These are phyloP conservation scores for Candida ipomoeae DNA, from an alignment of 805 yeast species.

Conservation along the genomic window DNA sequence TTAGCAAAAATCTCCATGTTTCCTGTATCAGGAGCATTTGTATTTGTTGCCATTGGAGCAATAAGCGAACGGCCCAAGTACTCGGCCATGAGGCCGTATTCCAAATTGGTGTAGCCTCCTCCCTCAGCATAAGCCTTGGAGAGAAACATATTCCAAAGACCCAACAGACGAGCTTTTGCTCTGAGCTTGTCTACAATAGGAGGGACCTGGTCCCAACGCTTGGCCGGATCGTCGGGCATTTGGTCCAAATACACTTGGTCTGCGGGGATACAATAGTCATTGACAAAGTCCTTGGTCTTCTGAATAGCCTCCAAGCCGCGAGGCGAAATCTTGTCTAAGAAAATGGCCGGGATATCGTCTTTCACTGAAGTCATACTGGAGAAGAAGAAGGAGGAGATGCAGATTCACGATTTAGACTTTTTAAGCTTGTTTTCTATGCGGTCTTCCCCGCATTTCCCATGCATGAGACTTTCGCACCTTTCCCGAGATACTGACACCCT, in stretches of 20 bases:
- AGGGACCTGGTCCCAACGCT: slow-evolving; percentile 48
- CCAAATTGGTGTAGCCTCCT: slow-evolving; percentile 57
- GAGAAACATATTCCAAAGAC: slow-evolving; percentile 60
- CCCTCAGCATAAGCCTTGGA: slow-evolving; percentile 47
- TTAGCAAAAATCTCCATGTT: slow-evolving; percentile 51
- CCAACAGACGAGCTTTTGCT: slow-evolving; percentile 46
- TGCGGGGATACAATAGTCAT: slow-evolving; percentile 54
- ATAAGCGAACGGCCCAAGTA: slow-evolving; percentile 51
- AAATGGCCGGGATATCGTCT: slow-evolving; percentile 40
- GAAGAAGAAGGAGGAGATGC: not conserved
- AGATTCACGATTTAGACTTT: too few species aligned
- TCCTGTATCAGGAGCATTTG: slow-evolving; percentile 63
- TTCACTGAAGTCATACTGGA: slow-evolving; percentile 9
- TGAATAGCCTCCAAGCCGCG: slow-evolving; percentile 37
- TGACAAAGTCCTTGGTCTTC: slow-evolving; percentile 47
- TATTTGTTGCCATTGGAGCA: slow-evolving; percentile 60
- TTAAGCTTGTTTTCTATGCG: not conserved
- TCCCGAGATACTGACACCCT: not conserved
- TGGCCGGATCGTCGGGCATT: slow-evolving; percentile 33
- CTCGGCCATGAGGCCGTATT: slow-evolving; percentile 63
- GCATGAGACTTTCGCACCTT: slow-evolving; percentile 2
- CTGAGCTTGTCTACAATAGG: slow-evolving; percentile 48
- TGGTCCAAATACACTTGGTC: slow-evolving; percentile 43
- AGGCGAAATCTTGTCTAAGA: slow-evolving; percentile 33
- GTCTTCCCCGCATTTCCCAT: slow-evolving; percentile 10